phyloP scores from a whole-genome alignment of 768 basidiomycete species.

The Tubosaeta brunneosetosa region DNA sequence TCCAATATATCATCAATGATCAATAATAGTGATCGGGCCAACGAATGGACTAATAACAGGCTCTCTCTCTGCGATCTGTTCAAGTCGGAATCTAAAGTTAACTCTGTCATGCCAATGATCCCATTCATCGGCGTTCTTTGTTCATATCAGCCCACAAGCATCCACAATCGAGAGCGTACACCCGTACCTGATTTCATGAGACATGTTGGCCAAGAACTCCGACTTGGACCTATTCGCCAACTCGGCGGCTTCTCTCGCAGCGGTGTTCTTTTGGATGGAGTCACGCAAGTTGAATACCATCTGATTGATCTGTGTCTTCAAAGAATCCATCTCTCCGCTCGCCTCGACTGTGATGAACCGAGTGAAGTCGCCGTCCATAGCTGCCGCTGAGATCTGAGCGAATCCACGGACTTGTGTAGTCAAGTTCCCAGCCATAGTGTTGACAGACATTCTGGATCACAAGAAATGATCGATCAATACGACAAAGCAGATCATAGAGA shows the following conservation, averaged over 20 bases:
- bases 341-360: slow-evolving; percentile 99
- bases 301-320: slow-evolving; percentile 98
- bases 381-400: slow-evolving; percentile 96
- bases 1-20: slow-evolving; percentile 99
- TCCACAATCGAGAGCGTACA: not conserved
- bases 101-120: slow-evolving; percentile 99
- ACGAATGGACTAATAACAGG: slow-evolving; percentile 88
- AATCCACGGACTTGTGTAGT: slow-evolving; percentile 99
- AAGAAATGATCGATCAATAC: not conserved
- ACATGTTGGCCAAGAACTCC: slow-evolving; percentile 99
- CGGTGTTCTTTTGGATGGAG: slow-evolving; percentile 97
- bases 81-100: slow-evolving; percentile 94
- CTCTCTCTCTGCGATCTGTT: slow-evolving; percentile 94
- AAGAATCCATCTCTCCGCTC: slow-evolving; percentile 96
- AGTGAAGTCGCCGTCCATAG: slow-evolving; percentile 98
- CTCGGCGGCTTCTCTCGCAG: slow-evolving; percentile 95
- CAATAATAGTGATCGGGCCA: slow-evolving; percentile 86
- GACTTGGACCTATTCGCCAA: slow-evolving; percentile 96
- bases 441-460: slow-evolving; percentile 75
- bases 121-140: slow-evolving; percentile 99
- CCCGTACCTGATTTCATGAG: slow-evolving; percentile 89
- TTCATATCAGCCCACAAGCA: slow-evolving; percentile 9
- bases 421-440: slow-evolving; percentile 94
- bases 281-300: slow-evolving; percentile 98
- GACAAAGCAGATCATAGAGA: not conserved